Evolutionary conservation across 306 rosid genomes (phyloP).

Genomic region (Cucurbita pepo): DNA sequence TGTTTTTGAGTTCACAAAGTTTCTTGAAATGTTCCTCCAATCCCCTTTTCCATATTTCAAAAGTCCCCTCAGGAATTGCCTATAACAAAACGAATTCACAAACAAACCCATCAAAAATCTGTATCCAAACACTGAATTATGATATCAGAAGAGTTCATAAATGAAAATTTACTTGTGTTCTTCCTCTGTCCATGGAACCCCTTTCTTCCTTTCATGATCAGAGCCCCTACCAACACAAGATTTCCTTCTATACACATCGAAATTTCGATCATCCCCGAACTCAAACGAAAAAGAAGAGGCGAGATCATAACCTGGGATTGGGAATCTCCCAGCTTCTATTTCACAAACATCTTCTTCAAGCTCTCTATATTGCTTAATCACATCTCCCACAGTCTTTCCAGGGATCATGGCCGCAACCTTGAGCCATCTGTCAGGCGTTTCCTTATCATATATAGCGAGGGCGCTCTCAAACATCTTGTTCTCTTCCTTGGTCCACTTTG

Average conservation of each 20-base stretch:
- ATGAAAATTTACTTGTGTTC: constrained; percentile 57
- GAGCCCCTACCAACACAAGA: constrained; percentile 22
- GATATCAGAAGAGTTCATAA: not conserved
- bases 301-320: constrained; percentile 46
- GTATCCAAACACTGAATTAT: not conserved
- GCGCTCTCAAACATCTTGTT: constrained; percentile 85
- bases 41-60: constrained; percentile 79
- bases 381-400: constrained; percentile 69
- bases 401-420: constrained; percentile 75
- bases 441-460: constrained; percentile 63
- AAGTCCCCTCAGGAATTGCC: constrained; percentile 84
- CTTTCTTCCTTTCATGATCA: constrained; percentile 78
- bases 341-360: constrained; percentile 68
- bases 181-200: constrained; percentile 67
- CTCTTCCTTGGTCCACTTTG: constrained; percentile 82
- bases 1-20: constrained; percentile 46
- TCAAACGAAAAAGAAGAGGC: constrained; percentile 54
- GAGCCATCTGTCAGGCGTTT: constrained; percentile 63
- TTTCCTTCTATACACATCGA: constrained; percentile 42
- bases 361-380: constrained; percentile 69
- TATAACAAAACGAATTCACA: not conserved
- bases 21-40: constrained; percentile 83
- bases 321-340: constrained; percentile 75
- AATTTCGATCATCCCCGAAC: constrained; percentile 34
- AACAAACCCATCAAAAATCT: not conserved